Evolutionary conservation across 306 rosid species (phyloP), one percentile per base, ranked within the genome.

Genomic region (Rubus parviflorus): DNA sequence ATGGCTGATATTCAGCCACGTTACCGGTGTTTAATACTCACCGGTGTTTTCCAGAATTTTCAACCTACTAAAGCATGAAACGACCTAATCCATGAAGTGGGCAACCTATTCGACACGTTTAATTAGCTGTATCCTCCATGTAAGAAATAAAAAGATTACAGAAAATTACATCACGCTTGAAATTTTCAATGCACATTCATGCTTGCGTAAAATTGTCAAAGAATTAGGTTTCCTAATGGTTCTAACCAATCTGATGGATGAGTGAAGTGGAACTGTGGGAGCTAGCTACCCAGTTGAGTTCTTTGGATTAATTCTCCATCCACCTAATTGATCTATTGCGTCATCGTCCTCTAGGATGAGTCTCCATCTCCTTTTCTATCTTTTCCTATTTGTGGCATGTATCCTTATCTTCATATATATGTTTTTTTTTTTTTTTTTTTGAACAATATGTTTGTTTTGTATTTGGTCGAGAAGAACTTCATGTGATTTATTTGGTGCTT

Each of bases 181-280:
- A n/a, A n/a, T n/a, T n/a, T n/a, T n/a, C n/a, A n/a, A n/a, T n/a
- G n/a, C n/a, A n/a, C n/a, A n/a, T n/a, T 61, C 66, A 30, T 13
- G 48, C 41, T 67, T 73, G 80, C 85, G 71, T 82, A 79, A 80
- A 78, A 58, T 82, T 79, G 87, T 83, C 80, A 82, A 87, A 84
- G 37, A 62, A n/a, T n/a, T n/a, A 37, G 79, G 79, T 86, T 78
- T 88, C 81, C 74, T 17, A 81, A 77, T 75, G 73, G 81, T 85
- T 81, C 79, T 47, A 48, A 43, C 73, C 77, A 42, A 80, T 40
- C 65, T 22, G 35, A 14, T 67, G 7, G 10, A 38, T n/a, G 37
- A 51, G 30, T 57, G 40, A 41, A 1, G 40, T 30, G 46, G 64
- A 46, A 8, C 46, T 37, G 13, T 15, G 5, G 1, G 43, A 37